Evolutionary conservation across 1,139 yeast species (phyloP).

Genomic region (Pneumocystis oryctolagi): DNA sequence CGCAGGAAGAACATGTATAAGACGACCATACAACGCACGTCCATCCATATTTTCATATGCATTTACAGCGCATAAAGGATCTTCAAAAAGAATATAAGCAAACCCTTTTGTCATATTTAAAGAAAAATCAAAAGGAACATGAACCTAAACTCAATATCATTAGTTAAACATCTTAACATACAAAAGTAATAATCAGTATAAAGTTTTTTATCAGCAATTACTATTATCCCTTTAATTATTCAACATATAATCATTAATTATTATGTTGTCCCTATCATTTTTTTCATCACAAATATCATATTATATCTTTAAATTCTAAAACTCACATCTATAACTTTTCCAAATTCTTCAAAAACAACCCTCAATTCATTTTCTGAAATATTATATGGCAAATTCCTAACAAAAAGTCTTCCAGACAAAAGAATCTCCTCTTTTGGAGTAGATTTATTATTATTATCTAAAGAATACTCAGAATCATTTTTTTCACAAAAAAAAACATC

Average conservation of each 20-base stretch:
- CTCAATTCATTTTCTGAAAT: constrained; percentile 69
- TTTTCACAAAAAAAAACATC: constrained; percentile 8
- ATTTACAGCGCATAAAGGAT: constrained; percentile 53
- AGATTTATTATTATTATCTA: constrained; percentile 7
- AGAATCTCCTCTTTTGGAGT: constrained; percentile 36
- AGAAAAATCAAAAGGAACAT: constrained; percentile 78
- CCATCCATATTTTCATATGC: constrained; percentile 70
- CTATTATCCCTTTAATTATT: not conserved
- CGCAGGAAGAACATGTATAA: constrained; percentile 78
- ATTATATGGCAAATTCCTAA: constrained; percentile 71
- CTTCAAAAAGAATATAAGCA: constrained; percentile 62
- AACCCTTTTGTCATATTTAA: constrained; percentile 88
- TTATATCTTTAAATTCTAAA: not conserved
- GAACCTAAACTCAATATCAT: constrained; percentile 41
- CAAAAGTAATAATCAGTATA: not conserved
- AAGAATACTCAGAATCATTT: constrained; percentile 15
- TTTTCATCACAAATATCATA: constrained; percentile 1
- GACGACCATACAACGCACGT: constrained; percentile 84
- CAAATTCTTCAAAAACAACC: constrained; percentile 38
- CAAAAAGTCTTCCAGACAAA: constrained; percentile 67
- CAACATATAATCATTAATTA: not conserved
- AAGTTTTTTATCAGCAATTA: not conserved
- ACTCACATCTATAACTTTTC: constrained; percentile 25
- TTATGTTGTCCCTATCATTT: constrained; percentile 6
- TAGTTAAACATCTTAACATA: not conserved